phyloP scores from a whole-genome alignment of 495 filamentous ascomycete species.

The Penicillium pulvis region DNA sequence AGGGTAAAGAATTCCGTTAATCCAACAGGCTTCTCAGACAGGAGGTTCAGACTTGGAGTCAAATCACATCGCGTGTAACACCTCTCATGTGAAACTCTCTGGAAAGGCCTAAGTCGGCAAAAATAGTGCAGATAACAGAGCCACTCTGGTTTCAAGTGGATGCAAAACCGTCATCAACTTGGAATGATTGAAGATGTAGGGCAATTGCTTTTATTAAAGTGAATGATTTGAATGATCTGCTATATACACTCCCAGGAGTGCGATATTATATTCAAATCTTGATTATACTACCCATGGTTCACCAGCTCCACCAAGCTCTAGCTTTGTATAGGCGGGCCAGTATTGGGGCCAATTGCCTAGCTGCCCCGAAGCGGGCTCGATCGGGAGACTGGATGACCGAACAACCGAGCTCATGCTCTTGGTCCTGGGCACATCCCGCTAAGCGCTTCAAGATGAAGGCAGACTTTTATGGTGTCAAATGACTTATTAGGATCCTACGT shows the following conservation, averaged over 20 bases:
- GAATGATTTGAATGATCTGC: not conserved
- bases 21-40: constrained; percentile 9
- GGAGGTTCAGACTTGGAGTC: constrained; percentile 11
- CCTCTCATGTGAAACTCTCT: not conserved
- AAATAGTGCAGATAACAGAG: constrained; percentile 5
- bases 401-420: too few species aligned
- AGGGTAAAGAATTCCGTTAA: constrained; percentile 6
- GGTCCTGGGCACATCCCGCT: too few species aligned
- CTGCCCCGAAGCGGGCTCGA: too few species aligned
- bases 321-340: too few species aligned
- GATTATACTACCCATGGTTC: not conserved
- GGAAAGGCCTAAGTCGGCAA: not conserved
- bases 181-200: not conserved
- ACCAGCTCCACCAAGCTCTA: too few species aligned
- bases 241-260: not conserved
- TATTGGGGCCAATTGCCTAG: too few species aligned
- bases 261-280: not conserved
- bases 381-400: too few species aligned
- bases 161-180: constrained; percentile 5
- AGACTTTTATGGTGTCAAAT: too few species aligned
- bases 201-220: not conserved
- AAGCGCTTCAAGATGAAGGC: too few species aligned
- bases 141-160: constrained; percentile 4
- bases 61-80: not conserved
- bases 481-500: too few species aligned